Evolutionary conservation across 106 monocot genomes (phyloP), one percentile per base, ranked within the genome.

Genomic region (Agapanthus africanus): DNA sequence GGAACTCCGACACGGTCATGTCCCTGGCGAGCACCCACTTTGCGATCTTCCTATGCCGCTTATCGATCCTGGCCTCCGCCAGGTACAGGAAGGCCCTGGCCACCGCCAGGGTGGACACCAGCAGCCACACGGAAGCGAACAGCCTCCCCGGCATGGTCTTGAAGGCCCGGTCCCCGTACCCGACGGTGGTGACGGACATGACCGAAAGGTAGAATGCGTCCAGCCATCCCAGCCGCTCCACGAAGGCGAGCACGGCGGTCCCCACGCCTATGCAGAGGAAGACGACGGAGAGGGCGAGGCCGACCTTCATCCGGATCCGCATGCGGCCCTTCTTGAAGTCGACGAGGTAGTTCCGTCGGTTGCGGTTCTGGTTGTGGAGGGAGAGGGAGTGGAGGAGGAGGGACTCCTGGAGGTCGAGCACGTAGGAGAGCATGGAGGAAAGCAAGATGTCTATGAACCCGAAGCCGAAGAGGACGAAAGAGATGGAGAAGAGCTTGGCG

Each of bases 171-270:
- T 94, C 94, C n/a, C 94, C 94, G 64, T 90, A 94, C 4, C 94
- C 94, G 7, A 94, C 94, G 8, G 94, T 94, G 11, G 94, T 94
- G 6, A 94, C 94, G 5, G 94, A 94, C 94, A 94, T 94, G 27
- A 94, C 90, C 0, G 94, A 87, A 11, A 94, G 73, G 47, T 94
- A 94, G 21, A 94, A 81, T 13, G 94, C 74, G 51, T 94, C 90
- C 32, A 90, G 73, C 82, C 90, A 90, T 2, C 72, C 79, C 18
- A 90, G 75, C 3, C 41, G 38, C 84, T 94, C 94, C 7, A 90
- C 73, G 30, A 76, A 78, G 38, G 69, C 66, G 31, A 94, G 66
- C 37, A 84, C 80, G 28, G 39, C 54, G 6, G 84, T 76, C 11
- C 94, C 94, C 1, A 85, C 68, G 9, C 90, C 82, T 33, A 87